A percentile compares a stretch with the other conserved stretches of the same genome.
These are phyloP conservation scores for Leptographium galeiforme DNA, from an alignment of 2,329 filamentous ascomycete genomes.

Conservation along the genomic window DNA sequence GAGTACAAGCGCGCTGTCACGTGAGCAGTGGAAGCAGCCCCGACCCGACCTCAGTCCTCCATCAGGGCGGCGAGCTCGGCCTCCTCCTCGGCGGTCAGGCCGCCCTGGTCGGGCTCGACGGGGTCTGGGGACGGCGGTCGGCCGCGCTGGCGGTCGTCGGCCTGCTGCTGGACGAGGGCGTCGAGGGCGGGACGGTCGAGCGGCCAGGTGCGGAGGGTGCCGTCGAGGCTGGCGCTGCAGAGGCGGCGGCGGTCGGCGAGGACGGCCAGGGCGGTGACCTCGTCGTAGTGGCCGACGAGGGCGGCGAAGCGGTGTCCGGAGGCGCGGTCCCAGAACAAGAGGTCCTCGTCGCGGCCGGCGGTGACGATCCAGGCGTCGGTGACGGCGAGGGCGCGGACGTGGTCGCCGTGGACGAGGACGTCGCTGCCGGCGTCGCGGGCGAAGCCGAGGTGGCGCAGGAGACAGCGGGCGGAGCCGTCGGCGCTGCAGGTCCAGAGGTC, in stretches of 20 bases:
- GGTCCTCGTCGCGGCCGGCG: conserved; percentile 78
- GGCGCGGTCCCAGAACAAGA: conserved; percentile 74
- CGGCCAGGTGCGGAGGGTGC: conserved; percentile 75
- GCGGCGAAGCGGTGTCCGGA: conserved; percentile 61
- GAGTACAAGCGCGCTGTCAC: too few relatives aligned
- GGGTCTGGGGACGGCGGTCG: conserved; percentile 23
- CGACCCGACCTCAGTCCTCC: conserved; percentile 37
- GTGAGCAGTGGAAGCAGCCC: too few relatives aligned
- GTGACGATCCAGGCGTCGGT: conserved; percentile 71
- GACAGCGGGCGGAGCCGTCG: conserved; percentile 75
- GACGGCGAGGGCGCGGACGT: conserved; percentile 71
- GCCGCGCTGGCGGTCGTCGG: conserved; percentile 43
- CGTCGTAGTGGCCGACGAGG: conserved; percentile 79
- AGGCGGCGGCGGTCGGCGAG: conserved; percentile 41
- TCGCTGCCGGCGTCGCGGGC: conserved; percentile 38
- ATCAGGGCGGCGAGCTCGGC: conserved; percentile 80
- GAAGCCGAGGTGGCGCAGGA: conserved; percentile 55
- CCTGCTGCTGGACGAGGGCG: conserved; percentile 31
- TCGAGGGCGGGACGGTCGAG: conserved; percentile 48
- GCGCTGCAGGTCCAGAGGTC: conserved; percentile 90
- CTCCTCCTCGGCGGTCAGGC: conserved; percentile 79
- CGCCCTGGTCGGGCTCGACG: conserved; percentile 12
- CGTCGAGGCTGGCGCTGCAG: conserved; percentile 80
- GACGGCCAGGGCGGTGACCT: conserved; percentile 70
- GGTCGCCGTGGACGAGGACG: conserved; percentile 68